Base-by-base conservation (phyloP, 495 filamentous ascomycete species). In the Penicillium turbatum region DNA sequence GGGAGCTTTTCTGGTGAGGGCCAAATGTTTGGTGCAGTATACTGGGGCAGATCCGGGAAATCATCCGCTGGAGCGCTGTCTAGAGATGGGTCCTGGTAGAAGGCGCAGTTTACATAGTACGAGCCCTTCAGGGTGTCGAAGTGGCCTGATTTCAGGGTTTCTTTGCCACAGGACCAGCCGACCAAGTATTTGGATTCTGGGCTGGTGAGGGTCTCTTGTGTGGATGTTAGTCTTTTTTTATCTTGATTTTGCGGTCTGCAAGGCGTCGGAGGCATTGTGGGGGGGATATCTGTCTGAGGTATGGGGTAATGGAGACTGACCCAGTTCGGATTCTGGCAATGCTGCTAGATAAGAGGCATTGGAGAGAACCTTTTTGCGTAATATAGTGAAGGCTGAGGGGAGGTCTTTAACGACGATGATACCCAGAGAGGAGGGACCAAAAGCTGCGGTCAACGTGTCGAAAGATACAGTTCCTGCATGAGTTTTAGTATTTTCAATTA, bases 31-130 rank as follows among this genome's bases (percentile, higher is more conserved):
- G 80, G 78, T 6, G 77, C 74, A 1, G 84, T 87, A 67, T 88
- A 87, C 57, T 85, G 84, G 0, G 81, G 70, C 26, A 86, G 74
- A 50, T 83, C 81, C 2, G 81, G 57, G 56, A 81, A 82, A 55
- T 79, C 82, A 45, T 82, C 72, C 5, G 72, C 72, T 2, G 84
- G 78, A 6, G 85, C 84, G 42, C 79, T 81, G 10, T 83, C 74
- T 5, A 90, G 74, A 2, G 61, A 51, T 2, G 82, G 76, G 55
- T 88, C 80, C 44, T 92, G 82, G 67, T 93, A 92, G 77, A 96
- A 97, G 46, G 88, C 88, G 69, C 90, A 96, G 72, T 97, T 97
- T 66, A 92, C 86, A 67, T 97, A 99, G 78, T 88, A 99, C 15
- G 90, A 95, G 48, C 93, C 93, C 74, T 99, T 99, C 10, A 88